phyloP scores from a whole-genome alignment of 2,329 filamentous ascomycete species.

The Fusarium napiforme region DNA sequence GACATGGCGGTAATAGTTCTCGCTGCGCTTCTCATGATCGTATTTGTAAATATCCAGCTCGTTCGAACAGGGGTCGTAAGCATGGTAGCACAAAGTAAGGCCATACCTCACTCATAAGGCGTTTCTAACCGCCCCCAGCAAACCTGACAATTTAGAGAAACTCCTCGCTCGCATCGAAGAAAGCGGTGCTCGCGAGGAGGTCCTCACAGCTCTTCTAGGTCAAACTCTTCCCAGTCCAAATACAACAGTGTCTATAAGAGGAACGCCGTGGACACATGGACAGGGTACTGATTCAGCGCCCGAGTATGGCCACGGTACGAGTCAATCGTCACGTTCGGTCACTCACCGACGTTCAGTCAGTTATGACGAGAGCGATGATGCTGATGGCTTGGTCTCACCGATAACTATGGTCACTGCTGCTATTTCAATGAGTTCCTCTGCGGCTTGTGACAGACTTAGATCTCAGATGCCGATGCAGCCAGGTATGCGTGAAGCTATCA shows the following conservation, averaged over 20 bases:
- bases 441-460: slow-evolving; percentile 2
- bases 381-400: not conserved
- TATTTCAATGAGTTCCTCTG: slow-evolving; percentile 2
- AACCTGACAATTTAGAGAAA: slow-evolving; percentile 10
- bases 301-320: not conserved
- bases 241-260: slow-evolving; percentile 1
- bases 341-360: not conserved
- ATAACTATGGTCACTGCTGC: slow-evolving; percentile 7
- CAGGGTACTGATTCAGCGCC: not conserved
- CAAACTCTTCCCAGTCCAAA: slow-evolving; percentile 14
- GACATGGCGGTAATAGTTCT: not conserved
- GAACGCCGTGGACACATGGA: not conserved
- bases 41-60: slow-evolving; percentile 10
- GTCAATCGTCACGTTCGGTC: not conserved
- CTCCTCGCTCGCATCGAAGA: slow-evolving; percentile 19
- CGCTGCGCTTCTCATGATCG: slow-evolving; percentile 18
- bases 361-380: not conserved
- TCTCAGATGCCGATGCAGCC: slow-evolving; percentile 20
- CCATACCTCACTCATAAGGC: fast-evolving
- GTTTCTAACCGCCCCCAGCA: not conserved
- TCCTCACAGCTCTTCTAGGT: not conserved
- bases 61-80: slow-evolving; percentile 14
- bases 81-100: slow-evolving; percentile 19
- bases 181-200: slow-evolving; percentile 9
- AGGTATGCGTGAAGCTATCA: slow-evolving; percentile 12